Percentiles rank a stretch among this genome's conserved stretches.
Evolutionary conservation across 495 filamentous ascomycete genomes (phyloP).

Genomic region (Hypoxylon fragiforme): DNA sequence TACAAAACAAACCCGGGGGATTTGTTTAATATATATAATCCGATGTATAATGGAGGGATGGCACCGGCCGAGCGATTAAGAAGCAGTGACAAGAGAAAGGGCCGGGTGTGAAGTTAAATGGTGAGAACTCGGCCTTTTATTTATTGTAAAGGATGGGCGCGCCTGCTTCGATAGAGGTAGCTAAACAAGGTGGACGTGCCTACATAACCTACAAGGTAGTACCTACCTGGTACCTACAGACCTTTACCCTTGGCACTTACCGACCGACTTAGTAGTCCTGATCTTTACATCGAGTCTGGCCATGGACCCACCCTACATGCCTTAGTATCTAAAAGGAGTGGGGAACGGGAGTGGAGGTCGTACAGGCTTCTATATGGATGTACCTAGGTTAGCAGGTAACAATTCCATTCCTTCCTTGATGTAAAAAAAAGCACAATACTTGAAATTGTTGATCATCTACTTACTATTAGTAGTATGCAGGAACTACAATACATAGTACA

Average conservation of each 20-base stretch:
- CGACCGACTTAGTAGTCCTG: too few species aligned
- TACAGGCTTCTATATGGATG: background rate
- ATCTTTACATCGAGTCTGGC: slow-evolving; percentile 15
- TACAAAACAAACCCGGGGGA: background rate
- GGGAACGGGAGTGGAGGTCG: slow-evolving; percentile 15
- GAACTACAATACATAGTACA: too few species aligned
- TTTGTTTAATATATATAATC: slow-evolving; percentile 10
- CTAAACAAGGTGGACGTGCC: background rate
- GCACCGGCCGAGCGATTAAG: background rate
- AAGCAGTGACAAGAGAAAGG: background rate
- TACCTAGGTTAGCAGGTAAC: too few species aligned
- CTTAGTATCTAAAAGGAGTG: slow-evolving; percentile 11
- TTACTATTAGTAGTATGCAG: too few species aligned
- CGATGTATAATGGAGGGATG: slow-evolving; percentile 9
- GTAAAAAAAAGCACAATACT: too few species aligned
- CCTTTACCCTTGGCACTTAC: too few species aligned
- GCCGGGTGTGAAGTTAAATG: too few species aligned
- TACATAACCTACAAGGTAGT: too few species aligned
- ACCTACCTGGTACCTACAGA: too few species aligned
- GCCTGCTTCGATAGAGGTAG: background rate
- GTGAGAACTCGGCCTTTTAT: slow-evolving; percentile 10
- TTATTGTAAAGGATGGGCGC: background rate
- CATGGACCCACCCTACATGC: background rate
- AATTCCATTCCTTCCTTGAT: too few species aligned
- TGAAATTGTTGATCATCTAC: too few species aligned